Evolutionary conservation across 1,284 basidiomycete species (phyloP).

Genomic region (Cryptococcus sp.): DNA sequence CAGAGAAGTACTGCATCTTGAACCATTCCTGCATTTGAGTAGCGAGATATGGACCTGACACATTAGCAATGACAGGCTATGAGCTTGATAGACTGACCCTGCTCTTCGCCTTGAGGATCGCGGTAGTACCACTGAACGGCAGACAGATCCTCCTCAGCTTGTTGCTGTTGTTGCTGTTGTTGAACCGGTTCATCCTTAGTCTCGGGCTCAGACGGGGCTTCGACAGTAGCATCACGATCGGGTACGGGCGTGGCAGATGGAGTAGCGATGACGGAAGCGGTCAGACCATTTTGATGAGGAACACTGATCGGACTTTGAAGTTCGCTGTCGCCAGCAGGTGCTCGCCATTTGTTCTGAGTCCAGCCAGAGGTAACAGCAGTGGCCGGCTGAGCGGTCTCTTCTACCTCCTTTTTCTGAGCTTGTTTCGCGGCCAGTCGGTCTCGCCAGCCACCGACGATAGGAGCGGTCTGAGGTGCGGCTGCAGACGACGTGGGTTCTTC

Average conservation of each 20-base stretch:
- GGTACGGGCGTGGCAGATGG: constrained; percentile 36
- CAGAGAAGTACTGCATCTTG: constrained; percentile 83
- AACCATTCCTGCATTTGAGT: constrained; percentile 96
- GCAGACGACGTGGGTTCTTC: constrained; percentile 4
- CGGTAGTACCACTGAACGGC: constrained; percentile 84
- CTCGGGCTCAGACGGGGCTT: constrained; percentile 9
- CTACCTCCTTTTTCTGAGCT: constrained; percentile 21
- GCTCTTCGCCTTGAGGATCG: constrained; percentile 81
- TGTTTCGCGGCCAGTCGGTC: constrained; percentile 5
- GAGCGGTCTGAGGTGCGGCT: constrained; percentile 2
- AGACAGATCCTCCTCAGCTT: constrained; percentile 55
- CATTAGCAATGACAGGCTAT: constrained; percentile 4
- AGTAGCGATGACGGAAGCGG: constrained; percentile 33
- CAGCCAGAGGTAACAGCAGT: constrained; percentile 39
- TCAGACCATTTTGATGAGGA: constrained; percentile 4
- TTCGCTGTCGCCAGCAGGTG: neutral
- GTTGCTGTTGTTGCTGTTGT: constrained; percentile 5
- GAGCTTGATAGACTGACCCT: constrained; percentile 57
- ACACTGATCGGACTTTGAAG: neutral
- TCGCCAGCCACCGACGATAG: constrained; percentile 2
- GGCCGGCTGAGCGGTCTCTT: constrained; percentile 12
- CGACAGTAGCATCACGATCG: constrained; percentile 35
- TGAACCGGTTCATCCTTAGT: constrained; percentile 6
- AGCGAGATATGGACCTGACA: constrained; percentile 79
- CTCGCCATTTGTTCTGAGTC: constrained; percentile 43